phyloP scores from a whole-genome alignment of 345 rosid genomes.

The Orychophragmus violaceus region DNA sequence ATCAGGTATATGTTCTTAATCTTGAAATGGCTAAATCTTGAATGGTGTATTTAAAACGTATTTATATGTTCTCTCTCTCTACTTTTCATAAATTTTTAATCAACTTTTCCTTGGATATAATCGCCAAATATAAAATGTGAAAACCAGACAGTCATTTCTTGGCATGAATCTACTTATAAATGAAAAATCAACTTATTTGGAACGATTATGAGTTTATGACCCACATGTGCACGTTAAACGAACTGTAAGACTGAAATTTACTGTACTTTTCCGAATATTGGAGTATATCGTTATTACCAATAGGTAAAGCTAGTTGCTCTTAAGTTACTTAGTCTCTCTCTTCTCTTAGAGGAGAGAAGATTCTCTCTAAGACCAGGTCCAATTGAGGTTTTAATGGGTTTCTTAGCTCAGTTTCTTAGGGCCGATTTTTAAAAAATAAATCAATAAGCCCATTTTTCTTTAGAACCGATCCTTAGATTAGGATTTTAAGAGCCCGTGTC shows the following conservation, averaged over 20 bases:
- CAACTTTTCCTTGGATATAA: background rate
- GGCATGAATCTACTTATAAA: background rate
- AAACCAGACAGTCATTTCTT: background rate
- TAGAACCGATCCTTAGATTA: too few species aligned
- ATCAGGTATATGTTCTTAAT: background rate
- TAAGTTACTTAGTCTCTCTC: too few species aligned
- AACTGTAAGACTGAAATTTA: background rate
- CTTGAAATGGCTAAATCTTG: background rate
- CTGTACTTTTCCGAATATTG: background rate
- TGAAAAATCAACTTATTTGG: background rate
- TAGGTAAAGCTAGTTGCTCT: background rate
- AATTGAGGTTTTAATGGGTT: too few species aligned
- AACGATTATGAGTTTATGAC: background rate
- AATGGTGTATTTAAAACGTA: background rate
- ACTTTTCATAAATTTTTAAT: background rate
- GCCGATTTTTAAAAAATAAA: too few species aligned
- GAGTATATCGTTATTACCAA: background rate
- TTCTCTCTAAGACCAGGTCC: too few species aligned
- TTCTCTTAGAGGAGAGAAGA: too few species aligned
- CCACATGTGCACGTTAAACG: background rate
- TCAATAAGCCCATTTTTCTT: too few species aligned
- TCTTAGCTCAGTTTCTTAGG: too few species aligned
- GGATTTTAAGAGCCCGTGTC: too few species aligned
- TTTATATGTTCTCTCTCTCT: background rate
- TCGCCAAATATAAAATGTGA: background rate